A percentile compares a stretch with the other conserved stretches of the same genome.
Conservation (phyloP, 1,284 basidiomycete genomes). For the Pholiota adiposa region DNA sequence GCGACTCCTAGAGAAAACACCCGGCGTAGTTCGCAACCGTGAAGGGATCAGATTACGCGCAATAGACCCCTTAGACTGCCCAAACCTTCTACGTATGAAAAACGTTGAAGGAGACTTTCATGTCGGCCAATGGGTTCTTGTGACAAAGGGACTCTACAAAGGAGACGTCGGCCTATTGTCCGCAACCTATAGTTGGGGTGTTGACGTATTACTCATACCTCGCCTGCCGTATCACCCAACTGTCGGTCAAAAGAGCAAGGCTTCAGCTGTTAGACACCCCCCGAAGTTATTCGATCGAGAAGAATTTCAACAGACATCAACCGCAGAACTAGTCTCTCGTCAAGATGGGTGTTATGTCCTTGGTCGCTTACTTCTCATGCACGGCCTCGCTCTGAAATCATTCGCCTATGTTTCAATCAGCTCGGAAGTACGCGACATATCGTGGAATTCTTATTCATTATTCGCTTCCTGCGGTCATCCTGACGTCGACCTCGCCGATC, state of each 20-base stretch:
- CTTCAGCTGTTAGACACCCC: neutral
- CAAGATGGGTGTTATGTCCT: neutral
- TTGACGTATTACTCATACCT: constrained; percentile 18
- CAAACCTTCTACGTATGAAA: constrained; percentile 4
- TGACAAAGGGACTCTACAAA: constrained; percentile 19
- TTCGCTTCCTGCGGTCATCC: constrained; percentile 11
- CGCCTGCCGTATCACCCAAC: neutral
- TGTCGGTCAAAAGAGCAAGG: constrained; percentile 3
- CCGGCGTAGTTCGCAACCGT: constrained; percentile 12
- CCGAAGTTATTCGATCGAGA: constrained; percentile 11
- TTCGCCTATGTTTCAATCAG: constrained; percentile 10
- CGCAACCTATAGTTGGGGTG: constrained; percentile 8
- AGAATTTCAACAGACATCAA: neutral
- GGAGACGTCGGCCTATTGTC: constrained; percentile 18
- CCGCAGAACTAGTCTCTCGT: neutral
- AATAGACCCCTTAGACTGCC: constrained; percentile 1
- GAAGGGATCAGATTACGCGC: neutral
- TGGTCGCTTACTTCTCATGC: neutral
- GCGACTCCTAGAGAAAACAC: constrained; percentile 5
- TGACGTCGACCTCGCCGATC: neutral
- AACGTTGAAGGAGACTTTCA: neutral
- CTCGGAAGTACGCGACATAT: neutral
- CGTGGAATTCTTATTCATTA: constrained; percentile 1
- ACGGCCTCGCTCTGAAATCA: constrained; percentile 13
- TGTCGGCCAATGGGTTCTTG: constrained; percentile 13